Conservation (phyloP, 768 basidiomycete species). For the Boletellus emodensis region DNA sequence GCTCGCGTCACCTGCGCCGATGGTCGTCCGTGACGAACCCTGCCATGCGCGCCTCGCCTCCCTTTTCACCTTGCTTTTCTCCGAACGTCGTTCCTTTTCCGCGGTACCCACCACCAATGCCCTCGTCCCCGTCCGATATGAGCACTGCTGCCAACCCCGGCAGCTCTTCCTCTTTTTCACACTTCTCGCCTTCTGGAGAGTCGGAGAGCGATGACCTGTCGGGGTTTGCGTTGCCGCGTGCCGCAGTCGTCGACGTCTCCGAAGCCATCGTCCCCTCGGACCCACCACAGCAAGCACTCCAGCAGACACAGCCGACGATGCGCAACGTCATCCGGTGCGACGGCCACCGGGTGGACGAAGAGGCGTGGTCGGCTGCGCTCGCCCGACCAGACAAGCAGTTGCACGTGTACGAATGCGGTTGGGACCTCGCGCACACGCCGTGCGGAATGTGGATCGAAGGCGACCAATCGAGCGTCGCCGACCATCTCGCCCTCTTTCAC, state of each 20-base stretch:
- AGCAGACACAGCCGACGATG: conserved; percentile 1
- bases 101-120: conserved; percentile 11
- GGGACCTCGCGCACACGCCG: conserved; percentile 22
- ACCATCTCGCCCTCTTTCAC: conserved; percentile 31
- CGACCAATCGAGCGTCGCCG: conserved; percentile 31
- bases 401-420: conserved; percentile 31
- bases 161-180: conserved; percentile 2
- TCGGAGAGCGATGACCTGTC: conserved; percentile 22
- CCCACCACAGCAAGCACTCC: background rate
- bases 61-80: conserved; percentile 12
- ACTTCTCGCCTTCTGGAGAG: conserved; percentile 20
- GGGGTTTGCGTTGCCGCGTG: conserved; percentile 11
- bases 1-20: conserved; percentile 29
- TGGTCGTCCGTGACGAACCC: conserved; percentile 30
- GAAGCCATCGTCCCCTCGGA: conserved; percentile 5
- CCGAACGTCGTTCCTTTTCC: conserved; percentile 15
- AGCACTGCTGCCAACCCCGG: background rate
- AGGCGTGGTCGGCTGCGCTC: conserved; percentile 23
- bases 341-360: conserved; percentile 26
- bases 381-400: conserved; percentile 20
- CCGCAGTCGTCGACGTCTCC: conserved; percentile 14
- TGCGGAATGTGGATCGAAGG: conserved; percentile 35
- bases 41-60: conserved; percentile 22
- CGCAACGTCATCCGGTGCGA: conserved; percentile 26
- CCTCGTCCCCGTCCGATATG: conserved; percentile 6